Conservation (phyloP, 345 rosid species). For the Euclidium syriacum region DNA sequence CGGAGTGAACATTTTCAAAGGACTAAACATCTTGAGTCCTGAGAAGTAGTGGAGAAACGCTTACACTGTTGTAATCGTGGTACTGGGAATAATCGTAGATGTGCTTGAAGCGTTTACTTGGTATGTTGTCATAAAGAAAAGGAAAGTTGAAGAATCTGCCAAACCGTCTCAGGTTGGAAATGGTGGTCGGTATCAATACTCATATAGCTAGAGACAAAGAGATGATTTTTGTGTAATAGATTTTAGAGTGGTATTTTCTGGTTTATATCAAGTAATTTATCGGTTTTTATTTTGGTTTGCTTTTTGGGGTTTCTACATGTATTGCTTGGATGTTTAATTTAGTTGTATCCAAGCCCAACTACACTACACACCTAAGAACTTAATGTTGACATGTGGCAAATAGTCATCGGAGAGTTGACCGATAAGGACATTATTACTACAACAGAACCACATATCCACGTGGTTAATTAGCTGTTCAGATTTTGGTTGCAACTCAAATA, state of each 20-base stretch:
- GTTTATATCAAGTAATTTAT: not conserved
- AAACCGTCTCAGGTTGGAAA: slow-evolving; percentile 9
- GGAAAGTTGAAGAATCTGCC: slow-evolving; percentile 16
- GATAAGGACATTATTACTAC: not conserved
- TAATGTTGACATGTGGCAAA: not conserved
- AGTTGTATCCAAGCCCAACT: no score
- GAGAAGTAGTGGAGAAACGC: slow-evolving; percentile 60
- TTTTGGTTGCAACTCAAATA: slow-evolving; percentile 6
- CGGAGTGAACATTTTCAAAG: slow-evolving; percentile 54
- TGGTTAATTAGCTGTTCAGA: slow-evolving; percentile 15
- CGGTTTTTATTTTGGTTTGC: not conserved
- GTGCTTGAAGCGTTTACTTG: slow-evolving; percentile 29
- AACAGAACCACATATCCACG: not conserved
- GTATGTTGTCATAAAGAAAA: slow-evolving; percentile 29
- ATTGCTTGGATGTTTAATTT: not conserved
- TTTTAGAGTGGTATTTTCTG: not conserved
- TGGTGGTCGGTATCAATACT: slow-evolving; percentile 2
- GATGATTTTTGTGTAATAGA: not conserved
- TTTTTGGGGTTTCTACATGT: not conserved
- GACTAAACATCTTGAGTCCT: slow-evolving; percentile 50
- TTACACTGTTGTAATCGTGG: slow-evolving; percentile 32
- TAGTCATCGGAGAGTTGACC: not conserved
- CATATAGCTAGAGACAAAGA: not conserved
- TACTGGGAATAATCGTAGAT: slow-evolving; percentile 6
- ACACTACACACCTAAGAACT: not conserved